Evolutionary conservation across 495 filamentous ascomycete genomes (phyloP).

Genomic region (Clohesyomyces aquaticus): DNA sequence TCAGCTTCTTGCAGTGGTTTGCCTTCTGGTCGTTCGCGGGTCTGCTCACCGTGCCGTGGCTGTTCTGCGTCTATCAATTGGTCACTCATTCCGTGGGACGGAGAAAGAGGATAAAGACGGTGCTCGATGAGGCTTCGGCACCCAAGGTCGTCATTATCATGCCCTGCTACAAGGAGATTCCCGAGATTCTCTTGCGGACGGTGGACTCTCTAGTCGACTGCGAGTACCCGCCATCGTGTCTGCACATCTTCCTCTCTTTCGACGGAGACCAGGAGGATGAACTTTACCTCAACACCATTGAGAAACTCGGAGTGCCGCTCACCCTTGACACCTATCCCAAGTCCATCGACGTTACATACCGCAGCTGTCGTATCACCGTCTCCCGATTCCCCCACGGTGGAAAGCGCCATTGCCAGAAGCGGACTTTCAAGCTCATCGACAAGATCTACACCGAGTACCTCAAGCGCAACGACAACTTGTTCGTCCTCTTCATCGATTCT

Average conservation of each 20-base stretch:
- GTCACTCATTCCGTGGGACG: conserved; percentile 84
- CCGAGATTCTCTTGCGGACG: conserved; percentile 82
- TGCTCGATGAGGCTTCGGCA: conserved; percentile 80
- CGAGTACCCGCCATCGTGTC: conserved; percentile 90
- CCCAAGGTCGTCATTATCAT: conserved; percentile 97
- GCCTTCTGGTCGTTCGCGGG: conserved; percentile 93
- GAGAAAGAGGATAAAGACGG: conserved; percentile 77
- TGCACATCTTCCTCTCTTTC: conserved; percentile 96
- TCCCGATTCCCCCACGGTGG: conserved; percentile 93
- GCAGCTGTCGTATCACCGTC: conserved; percentile 80
- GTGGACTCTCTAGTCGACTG: conserved; percentile 92
- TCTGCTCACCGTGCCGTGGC: conserved; percentile 85
- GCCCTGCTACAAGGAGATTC: conserved; percentile 95
- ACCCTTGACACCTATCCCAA: conserved; percentile 77
- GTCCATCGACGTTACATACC: conserved; percentile 89
- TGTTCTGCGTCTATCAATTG: conserved; percentile 88
- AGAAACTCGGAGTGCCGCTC: conserved; percentile 82
- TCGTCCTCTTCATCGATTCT: conserved; percentile 96
- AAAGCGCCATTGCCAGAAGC: conserved; percentile 91
- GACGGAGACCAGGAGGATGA: conserved; percentile 90
- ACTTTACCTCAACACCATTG: conserved; percentile 84
- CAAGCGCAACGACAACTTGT: conserved; percentile 86
- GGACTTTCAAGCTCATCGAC: conserved; percentile 93
- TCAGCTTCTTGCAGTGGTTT: conserved; percentile 84
- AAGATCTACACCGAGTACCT: conserved; percentile 90